phyloP scores from a whole-genome alignment of 257 asterid species.

The Ballota nigra region DNA sequence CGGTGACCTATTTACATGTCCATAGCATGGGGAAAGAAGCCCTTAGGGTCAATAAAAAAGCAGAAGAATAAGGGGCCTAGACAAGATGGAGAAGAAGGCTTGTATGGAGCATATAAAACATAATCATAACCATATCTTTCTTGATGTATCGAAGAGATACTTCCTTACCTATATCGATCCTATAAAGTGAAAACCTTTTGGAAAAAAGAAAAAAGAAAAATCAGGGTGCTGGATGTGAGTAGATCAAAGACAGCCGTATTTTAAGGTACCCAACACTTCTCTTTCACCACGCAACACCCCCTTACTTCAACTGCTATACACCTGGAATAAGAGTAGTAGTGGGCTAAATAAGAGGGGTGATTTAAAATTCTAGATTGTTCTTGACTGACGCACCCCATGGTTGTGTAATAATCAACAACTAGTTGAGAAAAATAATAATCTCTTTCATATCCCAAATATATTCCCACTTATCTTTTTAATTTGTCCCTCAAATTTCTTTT shows the following conservation, averaged over 20 bases:
- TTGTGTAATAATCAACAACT: too few relatives aligned
- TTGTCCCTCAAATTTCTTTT: too few relatives aligned
- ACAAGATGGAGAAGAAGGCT: background rate
- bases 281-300: slow-evolving; percentile 20
- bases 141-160: background rate
- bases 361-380: background rate
- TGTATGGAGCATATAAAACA: slow-evolving; percentile 2
- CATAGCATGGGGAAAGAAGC: background rate
- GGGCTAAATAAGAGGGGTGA: background rate
- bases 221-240: too few relatives aligned
- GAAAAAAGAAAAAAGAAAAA: too few relatives aligned
- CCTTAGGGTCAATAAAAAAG: background rate
- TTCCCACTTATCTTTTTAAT: too few relatives aligned
- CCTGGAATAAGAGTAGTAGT: background rate
- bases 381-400: too few relatives aligned
- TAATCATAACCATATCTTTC: slow-evolving; percentile 22
- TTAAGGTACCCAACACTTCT: slow-evolving; percentile 20
- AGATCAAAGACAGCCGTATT: background rate
- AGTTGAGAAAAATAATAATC: too few relatives aligned
- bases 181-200: slow-evolving; percentile 8
- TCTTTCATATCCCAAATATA: too few relatives aligned
- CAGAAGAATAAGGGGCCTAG: background rate
- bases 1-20: background rate
- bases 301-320: slow-evolving; percentile 23
- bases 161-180: background rate